Evolutionary conservation across 176 grass and related monocot species (phyloP), one percentile per base, ranked within the genome.

Genomic region (Poa pratensis): DNA sequence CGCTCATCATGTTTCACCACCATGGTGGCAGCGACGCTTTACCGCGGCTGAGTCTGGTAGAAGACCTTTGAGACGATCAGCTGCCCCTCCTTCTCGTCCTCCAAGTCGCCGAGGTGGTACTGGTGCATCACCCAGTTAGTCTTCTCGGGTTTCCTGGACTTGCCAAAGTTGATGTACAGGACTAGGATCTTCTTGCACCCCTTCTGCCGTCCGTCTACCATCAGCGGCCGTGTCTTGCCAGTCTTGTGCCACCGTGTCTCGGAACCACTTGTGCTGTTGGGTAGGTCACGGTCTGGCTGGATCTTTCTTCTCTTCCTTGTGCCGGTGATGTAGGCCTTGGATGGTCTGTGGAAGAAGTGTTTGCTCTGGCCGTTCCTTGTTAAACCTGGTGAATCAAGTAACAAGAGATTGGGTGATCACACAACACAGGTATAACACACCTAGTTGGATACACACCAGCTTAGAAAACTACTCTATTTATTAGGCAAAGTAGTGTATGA

Each of bases 81-180:
- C 71, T 95, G 89, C 20, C 96, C 93, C 12, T 98, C 89, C 68
- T 92, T 92, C 81, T 98, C 96, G 43, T 98, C 96, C 57, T 98
- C 93, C 30, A 86, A 64, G 40, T 90, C 83, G 7, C 96, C 96
- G 0, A 98, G 89, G 80, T 98, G 96, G 87, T 98, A 98, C 61
- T 98, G 93, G 75, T 98, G 96, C 84, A 95, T 98, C 67, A 98
- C 96, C 96, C 96, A 98, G 73, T 94, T 98, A 18, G 96, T 98
- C 85, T 98, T 98, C 85, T 92, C 91, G 0, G 93, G 70, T 55
- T 98, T 98, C 35, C 88, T 48, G 23, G 89, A 64, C 80, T 98
- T 95, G 42, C 91, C 89, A 7, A 87, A 94, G 78, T 89, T 98
- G 65, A 79, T 92, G 88, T 95, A 98, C 26, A 98, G 64, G n/a